Evolutionary conservation across 2,329 filamentous ascomycete genomes (phyloP).

Genomic region (Shiraia sp.): DNA sequence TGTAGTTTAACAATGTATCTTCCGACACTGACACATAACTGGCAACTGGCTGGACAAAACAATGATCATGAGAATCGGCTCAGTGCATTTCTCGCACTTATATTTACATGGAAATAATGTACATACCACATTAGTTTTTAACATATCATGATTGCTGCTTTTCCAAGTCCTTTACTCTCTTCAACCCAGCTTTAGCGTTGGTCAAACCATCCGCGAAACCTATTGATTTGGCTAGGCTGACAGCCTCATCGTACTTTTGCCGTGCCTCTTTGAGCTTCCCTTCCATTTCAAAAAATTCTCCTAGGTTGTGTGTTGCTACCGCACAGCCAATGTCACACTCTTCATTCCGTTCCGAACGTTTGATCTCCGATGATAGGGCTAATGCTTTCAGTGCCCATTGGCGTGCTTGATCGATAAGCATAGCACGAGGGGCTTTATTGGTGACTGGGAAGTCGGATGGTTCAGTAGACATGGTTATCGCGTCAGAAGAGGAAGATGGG

Average conservation of each 20-base stretch:
- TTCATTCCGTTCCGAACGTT: conserved; percentile 67
- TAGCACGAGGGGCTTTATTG: conserved; percentile 57
- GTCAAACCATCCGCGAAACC: conserved; percentile 52
- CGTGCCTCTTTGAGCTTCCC: conserved; percentile 68
- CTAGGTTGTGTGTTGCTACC: conserved; percentile 83
- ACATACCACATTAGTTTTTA: not conserved
- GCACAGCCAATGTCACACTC: conserved; percentile 86
- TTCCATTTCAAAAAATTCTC: conserved; percentile 77
- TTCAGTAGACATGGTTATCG: conserved; percentile 33
- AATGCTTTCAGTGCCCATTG: conserved; percentile 82
- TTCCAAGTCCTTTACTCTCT: conserved; percentile 35
- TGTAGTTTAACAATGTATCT: no score
- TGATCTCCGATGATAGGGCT: conserved; percentile 66
- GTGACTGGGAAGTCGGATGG: conserved; percentile 42
- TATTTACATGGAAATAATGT: no score
- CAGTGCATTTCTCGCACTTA: no score
- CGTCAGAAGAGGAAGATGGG: conserved; percentile 36
- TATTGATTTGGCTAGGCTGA: conserved; percentile 58
- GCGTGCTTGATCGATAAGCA: conserved; percentile 69
- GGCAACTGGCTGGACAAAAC: no score
- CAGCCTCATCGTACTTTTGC: conserved; percentile 70
- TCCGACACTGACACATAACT: no score
- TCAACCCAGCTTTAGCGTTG: conserved; percentile 48
- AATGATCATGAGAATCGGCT: no score
- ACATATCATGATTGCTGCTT: conserved; percentile 7